Base-by-base conservation (phyloP, 1,139 yeast species). In the Saccharomycopsis hybrid region DNA sequence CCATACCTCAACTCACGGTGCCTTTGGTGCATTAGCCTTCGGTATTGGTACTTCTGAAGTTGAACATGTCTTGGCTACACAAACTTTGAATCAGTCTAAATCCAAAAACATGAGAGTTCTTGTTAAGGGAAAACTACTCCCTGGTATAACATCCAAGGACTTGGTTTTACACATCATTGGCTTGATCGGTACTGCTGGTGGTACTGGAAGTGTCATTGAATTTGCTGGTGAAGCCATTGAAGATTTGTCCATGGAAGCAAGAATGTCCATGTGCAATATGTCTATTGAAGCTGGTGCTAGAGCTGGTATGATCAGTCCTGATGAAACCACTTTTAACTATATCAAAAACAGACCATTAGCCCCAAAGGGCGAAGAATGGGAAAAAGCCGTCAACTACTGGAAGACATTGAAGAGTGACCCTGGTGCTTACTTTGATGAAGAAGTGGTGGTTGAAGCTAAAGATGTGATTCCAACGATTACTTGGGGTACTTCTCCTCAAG, bases 401-500 rank as follows among this genome's bases (percentile, higher is more conserved):
- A 80, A 76, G 61, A 80, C 97, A 48, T 75, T 92, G 57, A 79
- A 82, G 60, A 76, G 95, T 29, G 98, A 92, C 62, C 85, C 81
- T 53, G 96, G 86, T 59, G 97, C 98, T 40, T 72, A 77, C 56
- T 92, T 89, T 59, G 98, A 92, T 64, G 71, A 78, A 60, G 96
- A 87, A 60, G 84, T 92, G 59, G 74, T 76, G 50, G 86, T 92
- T 63, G 74, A 84, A 58, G 96, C 95, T 46, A 71, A 76, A 39
- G 97, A 90, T 61, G 84, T 92, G 55, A 81, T 85, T 47, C 98
- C 98, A 57, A 92, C 98, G 33, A 89, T 92, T 55, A 92, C 98
- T 24, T 92, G 98, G 98, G 98, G 98, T 73, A 92, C 94, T 58
- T 90, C 97, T 61, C 98, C 98, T 39, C 97, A 92, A 71, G 98